Evolutionary conservation across 306 rosid genomes (phyloP).

Genomic region (Erythrophleum fordii): DNA sequence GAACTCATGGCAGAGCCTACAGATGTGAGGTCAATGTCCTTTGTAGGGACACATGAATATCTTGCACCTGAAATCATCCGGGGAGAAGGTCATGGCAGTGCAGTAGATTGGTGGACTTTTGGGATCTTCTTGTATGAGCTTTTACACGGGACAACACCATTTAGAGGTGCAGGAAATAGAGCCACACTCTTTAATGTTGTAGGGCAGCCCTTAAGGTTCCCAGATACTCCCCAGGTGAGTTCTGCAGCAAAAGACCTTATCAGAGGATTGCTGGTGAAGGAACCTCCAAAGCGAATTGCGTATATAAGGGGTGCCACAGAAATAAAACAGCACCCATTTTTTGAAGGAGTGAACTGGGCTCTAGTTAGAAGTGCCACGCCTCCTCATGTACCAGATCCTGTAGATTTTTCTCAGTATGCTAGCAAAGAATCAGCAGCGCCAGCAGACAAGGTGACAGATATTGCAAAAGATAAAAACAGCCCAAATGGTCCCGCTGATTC

Average conservation of each 20-base stretch:
- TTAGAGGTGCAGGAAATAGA: slow-evolving; percentile 79
- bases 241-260: slow-evolving; percentile 71
- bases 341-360: slow-evolving; percentile 95
- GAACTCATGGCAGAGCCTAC: slow-evolving; percentile 95
- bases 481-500: slow-evolving; percentile 13
- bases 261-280: slow-evolving; percentile 77
- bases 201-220: slow-evolving; percentile 85
- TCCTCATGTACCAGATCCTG: slow-evolving; percentile 76
- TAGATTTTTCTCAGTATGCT: slow-evolving; percentile 73
- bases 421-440: slow-evolving; percentile 44
- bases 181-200: slow-evolving; percentile 88
- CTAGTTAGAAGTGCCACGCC: slow-evolving; percentile 83
- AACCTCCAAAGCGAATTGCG: slow-evolving; percentile 84
- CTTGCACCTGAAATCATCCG: slow-evolving; percentile 93
- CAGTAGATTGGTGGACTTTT: slow-evolving; percentile 96
- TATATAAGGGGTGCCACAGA: slow-evolving; percentile 89
- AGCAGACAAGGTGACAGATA: slow-evolving; percentile 40
- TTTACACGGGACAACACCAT: slow-evolving; percentile 84
- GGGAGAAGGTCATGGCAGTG: slow-evolving; percentile 95
- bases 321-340: slow-evolving; percentile 87
- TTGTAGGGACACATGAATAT: slow-evolving; percentile 91
- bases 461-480: slow-evolving; percentile 29
- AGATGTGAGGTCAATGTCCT: slow-evolving; percentile 91
- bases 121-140: slow-evolving; percentile 93
- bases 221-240: slow-evolving; percentile 71